Evolutionary conservation across 2,329 filamentous ascomycete species (phyloP).

Genomic region (Alternaria brassicae): DNA sequence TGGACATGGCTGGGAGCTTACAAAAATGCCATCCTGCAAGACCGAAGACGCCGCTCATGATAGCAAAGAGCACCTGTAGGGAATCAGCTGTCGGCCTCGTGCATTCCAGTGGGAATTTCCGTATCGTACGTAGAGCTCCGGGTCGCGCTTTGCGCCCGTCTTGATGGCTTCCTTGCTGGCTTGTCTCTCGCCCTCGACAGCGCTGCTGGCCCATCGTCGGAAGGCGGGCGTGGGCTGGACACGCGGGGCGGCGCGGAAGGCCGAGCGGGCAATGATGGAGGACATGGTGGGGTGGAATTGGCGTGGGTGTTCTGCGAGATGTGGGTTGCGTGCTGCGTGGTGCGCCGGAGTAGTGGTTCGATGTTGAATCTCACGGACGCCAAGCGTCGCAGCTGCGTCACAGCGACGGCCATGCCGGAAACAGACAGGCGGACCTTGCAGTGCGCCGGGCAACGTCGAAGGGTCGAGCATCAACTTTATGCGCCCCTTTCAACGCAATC

Average conservation of each 20-base stretch:
- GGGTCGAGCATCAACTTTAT: conserved; percentile 21
- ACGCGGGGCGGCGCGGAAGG: conserved; percentile 56
- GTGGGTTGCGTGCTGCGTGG: conserved; percentile 22
- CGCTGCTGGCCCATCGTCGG: conserved; percentile 49
- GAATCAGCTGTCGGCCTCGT: conserved; percentile 31
- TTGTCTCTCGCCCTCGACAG: conserved; percentile 56
- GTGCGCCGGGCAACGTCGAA: conserved; percentile 11
- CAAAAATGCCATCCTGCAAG: conserved; percentile 91
- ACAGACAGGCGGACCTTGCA: conserved; percentile 23
- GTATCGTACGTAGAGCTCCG: conserved; percentile 73
- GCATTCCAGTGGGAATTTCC: background rate
- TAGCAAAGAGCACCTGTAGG: conserved; percentile 80
- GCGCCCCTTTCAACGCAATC: conserved; percentile 26
- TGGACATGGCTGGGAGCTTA: conserved; percentile 51
- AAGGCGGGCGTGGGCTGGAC: conserved; percentile 48
- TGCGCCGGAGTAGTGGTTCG: conserved; percentile 24
- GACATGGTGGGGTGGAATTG: conserved; percentile 50
- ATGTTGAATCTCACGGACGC: conserved; percentile 26
- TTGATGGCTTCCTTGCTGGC: conserved; percentile 60
- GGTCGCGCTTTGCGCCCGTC: conserved; percentile 72
- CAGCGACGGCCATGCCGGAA: conserved; percentile 15
- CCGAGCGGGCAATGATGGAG: conserved; percentile 54
- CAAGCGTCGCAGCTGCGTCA: conserved; percentile 28
- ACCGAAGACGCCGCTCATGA: conserved; percentile 88
- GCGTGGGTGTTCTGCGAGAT: conserved; percentile 14